Conservation (phyloP, 2,329 filamentous ascomycete genomes). For the Escovopsis sp. region DNA sequence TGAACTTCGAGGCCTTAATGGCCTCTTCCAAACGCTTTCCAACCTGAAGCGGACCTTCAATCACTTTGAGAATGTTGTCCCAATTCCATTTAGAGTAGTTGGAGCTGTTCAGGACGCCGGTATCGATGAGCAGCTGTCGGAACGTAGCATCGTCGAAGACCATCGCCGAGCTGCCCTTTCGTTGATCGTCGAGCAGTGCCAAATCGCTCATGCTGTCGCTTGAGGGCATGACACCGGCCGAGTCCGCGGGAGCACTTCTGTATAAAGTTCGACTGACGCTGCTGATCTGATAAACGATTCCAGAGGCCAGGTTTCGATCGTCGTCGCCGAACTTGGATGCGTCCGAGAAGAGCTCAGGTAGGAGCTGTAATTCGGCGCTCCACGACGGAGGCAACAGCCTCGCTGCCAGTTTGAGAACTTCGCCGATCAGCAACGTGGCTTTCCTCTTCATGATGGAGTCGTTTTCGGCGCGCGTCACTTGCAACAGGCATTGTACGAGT, state of each 20-base stretch:
- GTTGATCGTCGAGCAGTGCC: constrained; percentile 39
- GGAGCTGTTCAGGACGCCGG: constrained; percentile 72
- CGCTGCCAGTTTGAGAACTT: constrained; percentile 79
- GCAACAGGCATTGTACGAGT: constrained; percentile 45
- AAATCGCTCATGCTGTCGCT: constrained; percentile 32
- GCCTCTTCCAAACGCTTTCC: constrained; percentile 88
- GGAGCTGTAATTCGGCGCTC: constrained; percentile 71
- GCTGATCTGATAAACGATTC: constrained; percentile 94
- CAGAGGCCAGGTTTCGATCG: constrained; percentile 64
- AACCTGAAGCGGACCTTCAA: constrained; percentile 83
- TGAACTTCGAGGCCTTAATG: constrained; percentile 86
- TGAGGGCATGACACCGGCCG: constrained; percentile 23
- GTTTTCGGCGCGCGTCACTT: constrained; percentile 52
- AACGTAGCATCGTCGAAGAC: constrained; percentile 46
- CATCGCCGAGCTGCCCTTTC: constrained; percentile 31
- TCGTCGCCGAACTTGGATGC: constrained; percentile 59
- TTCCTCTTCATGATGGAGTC: constrained; percentile 66
- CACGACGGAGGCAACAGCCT: constrained; percentile 67
- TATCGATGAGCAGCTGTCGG: constrained; percentile 54
- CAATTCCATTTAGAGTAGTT: constrained; percentile 97
- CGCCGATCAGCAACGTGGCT: constrained; percentile 77
- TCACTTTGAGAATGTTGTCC: constrained; percentile 78
- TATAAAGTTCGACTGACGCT: constrained; percentile 90
- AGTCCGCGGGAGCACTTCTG: constrained; percentile 46
- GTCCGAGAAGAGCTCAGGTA: constrained; percentile 70